Evolutionary conservation across 2,329 filamentous ascomycete species (phyloP).

Genomic region (Macrophomina phaseolina): DNA sequence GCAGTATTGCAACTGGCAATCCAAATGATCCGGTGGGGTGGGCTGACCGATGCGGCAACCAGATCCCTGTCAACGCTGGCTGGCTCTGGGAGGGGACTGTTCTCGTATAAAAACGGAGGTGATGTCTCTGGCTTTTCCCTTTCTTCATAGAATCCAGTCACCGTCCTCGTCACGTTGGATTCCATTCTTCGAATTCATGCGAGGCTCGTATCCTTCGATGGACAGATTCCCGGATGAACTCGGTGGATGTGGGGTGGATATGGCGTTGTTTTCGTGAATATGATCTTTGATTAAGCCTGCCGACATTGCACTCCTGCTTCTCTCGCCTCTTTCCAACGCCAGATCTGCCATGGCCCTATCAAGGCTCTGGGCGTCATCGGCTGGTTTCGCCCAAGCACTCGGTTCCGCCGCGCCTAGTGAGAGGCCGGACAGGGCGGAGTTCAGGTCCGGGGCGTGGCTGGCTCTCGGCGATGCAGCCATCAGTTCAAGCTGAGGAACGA

Average conservation of each 20-base stretch:
- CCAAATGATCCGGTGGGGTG: not conserved
- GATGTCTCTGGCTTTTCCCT: not conserved
- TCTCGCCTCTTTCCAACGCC: slow-evolving; percentile 53
- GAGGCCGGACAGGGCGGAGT: slow-evolving; percentile 14
- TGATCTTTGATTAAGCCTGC: slow-evolving; percentile 39
- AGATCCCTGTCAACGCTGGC: not conserved
- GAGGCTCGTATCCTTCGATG: slow-evolving; percentile 47
- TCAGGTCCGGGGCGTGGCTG: not conserved
- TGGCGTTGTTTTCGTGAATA: slow-evolving; percentile 39
- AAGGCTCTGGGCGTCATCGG: slow-evolving; percentile 4
- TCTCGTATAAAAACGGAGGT: not conserved
- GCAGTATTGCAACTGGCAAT: no score
- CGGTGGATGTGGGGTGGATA: slow-evolving; percentile 30
- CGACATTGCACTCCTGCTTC: slow-evolving; percentile 35
- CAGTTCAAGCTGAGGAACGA: slow-evolving; percentile 46
- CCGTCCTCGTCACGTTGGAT: slow-evolving; percentile 20
- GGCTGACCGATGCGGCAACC: not conserved
- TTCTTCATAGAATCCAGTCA: slow-evolving; percentile 23
- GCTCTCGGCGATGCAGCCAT: slow-evolving; percentile 7
- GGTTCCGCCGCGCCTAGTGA: slow-evolving; percentile 1
- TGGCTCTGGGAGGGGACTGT: not conserved
- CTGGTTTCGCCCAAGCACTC: slow-evolving; percentile 6
- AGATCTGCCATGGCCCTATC: slow-evolving; percentile 46
- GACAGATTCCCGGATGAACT: slow-evolving; percentile 37
- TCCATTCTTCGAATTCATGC: slow-evolving; percentile 12